These are phyloP conservation scores for Lagenidium giganteum DNA, from an alignment of 352 stramenopile genomes.

Conservation along the genomic window DNA sequence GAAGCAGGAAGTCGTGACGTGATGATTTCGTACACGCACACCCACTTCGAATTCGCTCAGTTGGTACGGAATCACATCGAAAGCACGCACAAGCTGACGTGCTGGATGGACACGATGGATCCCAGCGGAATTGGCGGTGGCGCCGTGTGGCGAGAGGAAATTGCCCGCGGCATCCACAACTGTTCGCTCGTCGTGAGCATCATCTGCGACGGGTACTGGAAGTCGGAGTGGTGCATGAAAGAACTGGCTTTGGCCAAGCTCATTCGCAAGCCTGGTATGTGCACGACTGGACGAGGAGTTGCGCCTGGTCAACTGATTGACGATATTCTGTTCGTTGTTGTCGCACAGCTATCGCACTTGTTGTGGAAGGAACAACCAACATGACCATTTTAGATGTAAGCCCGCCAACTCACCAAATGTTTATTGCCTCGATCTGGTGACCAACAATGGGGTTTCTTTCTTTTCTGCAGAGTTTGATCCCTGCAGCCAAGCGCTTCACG, in stretches of 20 bases:
- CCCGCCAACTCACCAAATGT: too few species aligned
- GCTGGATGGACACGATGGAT: conserved; percentile 85
- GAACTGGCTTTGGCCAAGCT: conserved; percentile 74
- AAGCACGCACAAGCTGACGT: conserved; percentile 50
- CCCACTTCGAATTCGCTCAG: conserved; percentile 55
- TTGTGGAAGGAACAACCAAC: conserved; percentile 38
- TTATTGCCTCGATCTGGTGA: too few species aligned
- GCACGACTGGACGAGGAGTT: conserved; percentile 15
- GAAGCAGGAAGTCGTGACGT: conserved; percentile 66
- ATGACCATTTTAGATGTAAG: conserved; percentile 9
- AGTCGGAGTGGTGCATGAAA: conserved; percentile 79
- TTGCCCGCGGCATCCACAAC: conserved; percentile 70
- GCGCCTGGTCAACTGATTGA: background rate
- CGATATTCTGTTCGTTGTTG: conserved; percentile 8
- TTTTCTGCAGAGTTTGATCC: background rate
- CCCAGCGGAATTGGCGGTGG: conserved; percentile 69
- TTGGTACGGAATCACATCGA: conserved; percentile 61
- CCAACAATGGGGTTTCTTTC: too few species aligned
- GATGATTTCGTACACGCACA: conserved; percentile 82
- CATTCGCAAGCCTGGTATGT: conserved; percentile 51
- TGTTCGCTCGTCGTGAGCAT: conserved; percentile 70
- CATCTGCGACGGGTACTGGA: conserved; percentile 64
- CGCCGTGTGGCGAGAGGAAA: conserved; percentile 77
- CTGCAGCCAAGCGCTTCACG: conserved; percentile 7
- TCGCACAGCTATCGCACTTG: conserved; percentile 36